Base-by-base conservation (phyloP, 257 asterid genomes). In the Parsonsia alboflavescens region DNA sequence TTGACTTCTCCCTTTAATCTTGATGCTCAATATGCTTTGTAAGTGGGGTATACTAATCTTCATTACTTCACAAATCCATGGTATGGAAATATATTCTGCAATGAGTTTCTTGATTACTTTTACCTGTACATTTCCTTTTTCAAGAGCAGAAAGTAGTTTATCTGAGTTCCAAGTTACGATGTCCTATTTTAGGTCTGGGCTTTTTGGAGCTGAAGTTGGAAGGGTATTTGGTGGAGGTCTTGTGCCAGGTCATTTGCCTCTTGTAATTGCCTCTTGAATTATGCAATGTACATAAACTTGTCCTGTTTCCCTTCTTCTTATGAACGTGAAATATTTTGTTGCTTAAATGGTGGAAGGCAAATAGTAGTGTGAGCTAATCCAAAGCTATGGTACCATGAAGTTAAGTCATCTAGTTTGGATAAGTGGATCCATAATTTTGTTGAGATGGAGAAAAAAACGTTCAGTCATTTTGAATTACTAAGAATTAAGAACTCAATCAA, bases 201-300 rank as follows among this genome's bases (percentile, higher is more conserved):
- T 78, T 28, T 92, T 95, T 78, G 99, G 98, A 81, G 91, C 86
- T 86, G 99, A 95, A 86, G 92, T 95, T 79, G 97, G 83, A 78
- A 92, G 96, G 81, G 99, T 94, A 75, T 97, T 94, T 76, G 98
- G 99, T 79, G 99, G 98, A 39, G 99, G 98, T 78, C 86, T 95
- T 73, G 97, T 92, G 59, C 99, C 99, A 76, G 98, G 99, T 92
- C 71, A 45, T 50, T 57, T 44, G 61, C 58, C 11, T 72, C 42
- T 15, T 76, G 10, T 28, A 54, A 26, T 41, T 70, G 36, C 17
- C 36, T 78, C 52, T 13, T 12, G 44, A 72, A 49, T 11, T 52
- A 68, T 36, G 28, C 75, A 41, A 26, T 46, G 17, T 59, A 13
- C n/a, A 74, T 67, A 73, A 50, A 66, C 39, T 53, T 45, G 22